Conservation (phyloP, 805 yeast species). For the Yarrowia keelungensis region DNA sequence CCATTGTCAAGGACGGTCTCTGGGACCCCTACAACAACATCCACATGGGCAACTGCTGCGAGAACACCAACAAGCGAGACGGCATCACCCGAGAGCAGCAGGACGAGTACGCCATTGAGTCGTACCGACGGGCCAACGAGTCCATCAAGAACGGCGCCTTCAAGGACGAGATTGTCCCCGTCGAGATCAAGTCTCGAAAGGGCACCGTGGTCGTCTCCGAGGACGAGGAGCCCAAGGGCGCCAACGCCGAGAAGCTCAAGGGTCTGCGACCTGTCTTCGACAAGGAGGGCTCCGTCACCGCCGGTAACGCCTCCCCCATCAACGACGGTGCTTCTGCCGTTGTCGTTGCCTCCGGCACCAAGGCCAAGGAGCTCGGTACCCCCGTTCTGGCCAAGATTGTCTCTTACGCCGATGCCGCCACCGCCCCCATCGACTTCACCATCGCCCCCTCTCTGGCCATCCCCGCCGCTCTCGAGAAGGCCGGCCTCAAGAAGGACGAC, state of each 20-base stretch:
- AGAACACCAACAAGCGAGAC: constrained; percentile 87
- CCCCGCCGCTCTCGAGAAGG: constrained; percentile 89
- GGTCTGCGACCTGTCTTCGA: constrained; percentile 89
- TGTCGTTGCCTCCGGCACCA: constrained; percentile 78
- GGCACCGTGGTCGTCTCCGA: constrained; percentile 72
- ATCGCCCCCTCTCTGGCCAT: constrained; percentile 93
- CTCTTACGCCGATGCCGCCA: constrained; percentile 98
- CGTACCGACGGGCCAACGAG: constrained; percentile 79
- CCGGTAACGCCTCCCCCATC: constrained; percentile 91
- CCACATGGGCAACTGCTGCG: constrained; percentile 96
- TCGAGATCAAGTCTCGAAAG: constrained; percentile 69
- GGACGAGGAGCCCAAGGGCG: constrained; percentile 79
- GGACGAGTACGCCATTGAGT: constrained; percentile 79
- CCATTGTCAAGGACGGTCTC: constrained; percentile 79
- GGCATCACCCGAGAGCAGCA: constrained; percentile 79
- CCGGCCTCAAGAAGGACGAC: constrained; percentile 65
- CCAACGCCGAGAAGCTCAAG: constrained; percentile 73
- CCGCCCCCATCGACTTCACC: constrained; percentile 88
- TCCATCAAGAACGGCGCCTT: constrained; percentile 80
- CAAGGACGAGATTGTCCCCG: constrained; percentile 77
- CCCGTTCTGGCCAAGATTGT: constrained; percentile 74
- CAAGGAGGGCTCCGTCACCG: constrained; percentile 93
- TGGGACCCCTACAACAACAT: constrained; percentile 83
- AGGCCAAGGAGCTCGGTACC: constrained; percentile 76
- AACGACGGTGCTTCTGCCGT: constrained; percentile 98